Evolutionary conservation across 768 basidiomycete species (phyloP).

Genomic region (Phaffia australis): DNA sequence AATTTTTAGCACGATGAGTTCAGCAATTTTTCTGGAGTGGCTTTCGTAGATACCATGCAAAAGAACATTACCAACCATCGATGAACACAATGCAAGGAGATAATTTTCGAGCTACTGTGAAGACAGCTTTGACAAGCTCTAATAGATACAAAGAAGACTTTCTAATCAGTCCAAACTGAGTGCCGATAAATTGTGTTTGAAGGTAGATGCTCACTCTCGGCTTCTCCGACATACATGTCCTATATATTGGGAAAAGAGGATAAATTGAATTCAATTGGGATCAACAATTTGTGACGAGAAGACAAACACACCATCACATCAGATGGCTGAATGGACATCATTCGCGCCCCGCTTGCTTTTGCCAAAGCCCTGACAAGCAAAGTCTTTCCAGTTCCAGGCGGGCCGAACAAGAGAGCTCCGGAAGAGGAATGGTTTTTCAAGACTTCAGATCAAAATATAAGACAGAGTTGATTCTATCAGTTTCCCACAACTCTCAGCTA

Average conservation of each 20-base stretch:
- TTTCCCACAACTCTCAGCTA: no score
- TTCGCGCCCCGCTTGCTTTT: constrained; percentile 83
- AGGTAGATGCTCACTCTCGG: constrained; percentile 32
- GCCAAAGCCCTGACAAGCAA: constrained; percentile 62
- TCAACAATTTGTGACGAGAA: not conserved
- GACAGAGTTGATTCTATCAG: no score
- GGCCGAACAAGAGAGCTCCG: constrained; percentile 83
- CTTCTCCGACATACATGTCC: constrained; percentile 30
- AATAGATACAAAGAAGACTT: not conserved
- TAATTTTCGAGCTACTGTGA: constrained; percentile 69
- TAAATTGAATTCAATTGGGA: not conserved
- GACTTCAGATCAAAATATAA: constrained; percentile 36
- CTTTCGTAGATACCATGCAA: no score
- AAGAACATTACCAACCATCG: constrained; percentile 44
- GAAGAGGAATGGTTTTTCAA: constrained; percentile 84
- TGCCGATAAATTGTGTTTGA: no score
- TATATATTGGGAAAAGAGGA: constrained; percentile 14
- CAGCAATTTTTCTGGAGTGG: no score
- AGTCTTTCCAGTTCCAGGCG: constrained; percentile 41
- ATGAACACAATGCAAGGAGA: constrained; percentile 89
- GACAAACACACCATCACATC: constrained; percentile 78
- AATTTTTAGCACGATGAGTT: no score
- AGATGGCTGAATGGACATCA: constrained; percentile 80
- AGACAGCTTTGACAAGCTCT: constrained; percentile 61
- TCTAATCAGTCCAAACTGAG: not conserved